A percentile compares a stretch with the other conserved stretches of the same genome.
phyloP scores from a whole-genome alignment of 1,139 yeast species.

The Candida mesenterica region DNA sequence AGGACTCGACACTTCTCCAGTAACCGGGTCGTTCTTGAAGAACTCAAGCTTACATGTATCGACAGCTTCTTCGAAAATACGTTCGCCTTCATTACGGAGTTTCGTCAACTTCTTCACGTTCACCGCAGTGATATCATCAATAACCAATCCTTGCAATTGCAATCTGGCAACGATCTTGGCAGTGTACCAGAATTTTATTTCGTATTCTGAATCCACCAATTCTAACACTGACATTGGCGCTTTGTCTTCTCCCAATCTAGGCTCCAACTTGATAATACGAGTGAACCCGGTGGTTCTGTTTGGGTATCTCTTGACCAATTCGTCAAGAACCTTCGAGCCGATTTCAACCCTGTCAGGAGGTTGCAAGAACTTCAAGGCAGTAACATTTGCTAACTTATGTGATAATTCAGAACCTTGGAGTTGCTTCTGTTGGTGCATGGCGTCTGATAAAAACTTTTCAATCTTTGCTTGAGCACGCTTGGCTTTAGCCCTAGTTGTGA shows the following conservation, averaged over 20 bases:
- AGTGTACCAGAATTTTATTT: slow-evolving; percentile 71
- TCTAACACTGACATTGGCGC: slow-evolving; percentile 91
- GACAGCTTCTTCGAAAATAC: slow-evolving; percentile 59
- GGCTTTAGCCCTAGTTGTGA: slow-evolving; percentile 47
- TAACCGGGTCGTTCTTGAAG: slow-evolving; percentile 20
- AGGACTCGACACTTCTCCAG: slow-evolving; percentile 24
- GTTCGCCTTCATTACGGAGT: slow-evolving; percentile 49
- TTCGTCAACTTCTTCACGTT: slow-evolving; percentile 55
- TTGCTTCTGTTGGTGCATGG: slow-evolving; percentile 22
- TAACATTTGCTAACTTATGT: slow-evolving; percentile 21
- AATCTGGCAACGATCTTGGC: slow-evolving; percentile 82
- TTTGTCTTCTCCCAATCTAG: slow-evolving; percentile 79
- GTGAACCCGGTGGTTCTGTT: slow-evolving; percentile 80
- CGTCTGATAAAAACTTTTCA: slow-evolving; percentile 38
- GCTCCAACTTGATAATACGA: slow-evolving; percentile 78
- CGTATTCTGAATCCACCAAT: slow-evolving; percentile 73
- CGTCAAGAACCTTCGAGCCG: slow-evolving; percentile 61
- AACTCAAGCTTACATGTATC: slow-evolving; percentile 55
- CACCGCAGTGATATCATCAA: slow-evolving; percentile 58
- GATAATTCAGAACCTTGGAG: slow-evolving; percentile 18
- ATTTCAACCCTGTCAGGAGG: slow-evolving; percentile 40
- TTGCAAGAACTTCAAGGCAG: slow-evolving; percentile 36
- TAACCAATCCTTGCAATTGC: slow-evolving; percentile 60
- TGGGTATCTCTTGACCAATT: slow-evolving; percentile 61
- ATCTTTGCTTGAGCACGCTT: slow-evolving; percentile 47